Evolutionary conservation across 345 rosid genomes (phyloP).

Genomic region (Turritis glabra): DNA sequence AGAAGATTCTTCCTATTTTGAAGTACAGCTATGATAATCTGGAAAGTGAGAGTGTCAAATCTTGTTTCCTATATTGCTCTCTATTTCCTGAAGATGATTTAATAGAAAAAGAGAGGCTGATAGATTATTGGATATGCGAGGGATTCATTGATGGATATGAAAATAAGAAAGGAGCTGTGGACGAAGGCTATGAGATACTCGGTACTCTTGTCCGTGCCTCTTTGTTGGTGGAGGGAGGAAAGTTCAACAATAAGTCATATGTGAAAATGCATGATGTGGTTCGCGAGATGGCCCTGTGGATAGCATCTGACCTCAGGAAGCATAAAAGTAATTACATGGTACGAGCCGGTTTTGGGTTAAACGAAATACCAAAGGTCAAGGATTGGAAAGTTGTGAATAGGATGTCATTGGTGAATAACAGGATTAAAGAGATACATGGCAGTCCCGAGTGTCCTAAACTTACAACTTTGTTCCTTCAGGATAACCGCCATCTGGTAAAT

Average conservation of each 20-base stretch:
- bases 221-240: slow-evolving; percentile 37
- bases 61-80: slow-evolving; percentile 5
- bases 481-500: slow-evolving; percentile 25
- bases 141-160: slow-evolving; percentile 7
- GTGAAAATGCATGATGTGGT: slow-evolving; percentile 49
- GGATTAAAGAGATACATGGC: slow-evolving; percentile 27
- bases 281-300: slow-evolving; percentile 47
- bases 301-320: slow-evolving; percentile 10
- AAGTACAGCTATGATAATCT: slow-evolving; percentile 19
- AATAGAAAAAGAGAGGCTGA: background rate
- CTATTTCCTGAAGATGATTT: background rate
- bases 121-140: slow-evolving; percentile 18
- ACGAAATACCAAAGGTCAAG: slow-evolving; percentile 22
- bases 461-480: slow-evolving; percentile 34
- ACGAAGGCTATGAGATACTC: slow-evolving; percentile 35
- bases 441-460: slow-evolving; percentile 26
- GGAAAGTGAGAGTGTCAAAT: background rate
- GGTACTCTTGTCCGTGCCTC: slow-evolving; percentile 23
- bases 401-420: slow-evolving; percentile 35
- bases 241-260: slow-evolving; percentile 17
- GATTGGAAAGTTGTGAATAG: slow-evolving; percentile 25
- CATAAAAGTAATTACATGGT: background rate
- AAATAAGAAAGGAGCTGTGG: slow-evolving; percentile 7
- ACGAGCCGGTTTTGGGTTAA: slow-evolving; percentile 12
- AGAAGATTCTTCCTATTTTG: slow-evolving; percentile 11